Base-by-base conservation (phyloP, 805 yeast species). In the Myxozyma lipomycoides region DNA sequence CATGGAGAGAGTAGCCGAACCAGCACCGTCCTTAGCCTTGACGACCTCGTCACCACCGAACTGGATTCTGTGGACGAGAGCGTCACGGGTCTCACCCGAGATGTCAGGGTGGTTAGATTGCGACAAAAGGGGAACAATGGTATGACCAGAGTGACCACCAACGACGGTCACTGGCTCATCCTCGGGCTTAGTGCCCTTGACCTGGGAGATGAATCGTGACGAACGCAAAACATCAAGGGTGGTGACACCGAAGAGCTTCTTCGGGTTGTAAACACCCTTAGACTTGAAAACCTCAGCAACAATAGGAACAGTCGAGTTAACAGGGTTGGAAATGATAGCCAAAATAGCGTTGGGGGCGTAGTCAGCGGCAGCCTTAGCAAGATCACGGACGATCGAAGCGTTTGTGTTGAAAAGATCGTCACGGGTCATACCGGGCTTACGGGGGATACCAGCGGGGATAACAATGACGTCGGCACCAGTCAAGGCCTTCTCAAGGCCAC, bases 381-480 rank as follows among this genome's bases (percentile, higher is more conserved):
- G 78, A 72, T 86, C 96, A 70, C 93, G 83, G 58, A 90, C 96
- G 70, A 90, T 90, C 46, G 95, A 84, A 46, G 97, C 97, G 68
- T 90, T 90, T 76, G 95, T 90, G 78, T 86, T 84, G 83, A 90
- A 90, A 65, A 90, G 78, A 70, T 90, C 97, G 70, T 90, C 97
- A 78, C 97, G 86, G 67, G 96, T 87, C 97, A 90, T 90, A 72
- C 97, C 97, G 62, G 97, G 97, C 89, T 90, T 81, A 95, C 86
- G 77, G 95, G 97, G 64, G 52, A 90, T 95, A 77, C 97, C 97
- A 51, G 97, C 97, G 68, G 97, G 96, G 72, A 90, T 86, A 61
- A 90, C 80, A 59, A 90, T 85, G 55, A 90, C 84, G 56, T 79
- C 83, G 52, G 88, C 77, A 53, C 78, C 84, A 55, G 77, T 74